Base-by-base conservation (phyloP, 2,329 filamentous ascomycete species). In the Monilinia fructigena region DNA sequence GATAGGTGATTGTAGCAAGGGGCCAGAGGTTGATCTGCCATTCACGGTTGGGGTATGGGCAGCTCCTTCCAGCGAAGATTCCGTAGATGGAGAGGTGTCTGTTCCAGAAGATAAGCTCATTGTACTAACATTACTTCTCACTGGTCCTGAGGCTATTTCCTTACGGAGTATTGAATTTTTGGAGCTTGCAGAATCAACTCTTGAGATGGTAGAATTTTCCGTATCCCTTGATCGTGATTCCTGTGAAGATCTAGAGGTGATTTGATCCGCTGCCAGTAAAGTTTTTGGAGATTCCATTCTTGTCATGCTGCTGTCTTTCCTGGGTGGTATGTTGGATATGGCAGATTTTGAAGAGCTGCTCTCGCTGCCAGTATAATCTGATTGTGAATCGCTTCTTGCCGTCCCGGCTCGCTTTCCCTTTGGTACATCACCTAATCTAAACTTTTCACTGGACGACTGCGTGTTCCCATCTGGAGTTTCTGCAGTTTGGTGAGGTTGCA, bases 341-440 rank as follows among this genome's bases (percentile, higher is more conserved):
- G 61, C 72, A 60, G 73, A 70, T 65, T 72, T 74, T 69, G 80
- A 75, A 42, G 79, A 78, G 35, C 77, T 77, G 38, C 67, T 68
- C 40, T 64, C 62, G 55, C 59, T 70, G 28, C 68, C 67, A 55
- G 70, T 69, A 20, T 70, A 67, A 61, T 78, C 81, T 65, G 78
- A 79, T 62, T 81, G 69, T 23, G 76, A 77, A 54, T 73, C 72
- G 6, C 71, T 74, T 52, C 73, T 74, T 11, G 74, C 71, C 40
- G 76, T 81, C 38, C 79, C 79, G n/a, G 77, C 72, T 76, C 82
- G 83, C 75, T 82, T 84, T 73, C 82, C 85, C 77, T 88, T 90
- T 0, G 92, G 91, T 1, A 90, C 91, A 59, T 96, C 92, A 74
- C 94, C 91, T 54, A 95, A 78, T 77, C 89, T 92, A 78, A 93